phyloP scores from a whole-genome alignment of 371 early-diverging fungal species.

The Aphelidium insulamus region DNA sequence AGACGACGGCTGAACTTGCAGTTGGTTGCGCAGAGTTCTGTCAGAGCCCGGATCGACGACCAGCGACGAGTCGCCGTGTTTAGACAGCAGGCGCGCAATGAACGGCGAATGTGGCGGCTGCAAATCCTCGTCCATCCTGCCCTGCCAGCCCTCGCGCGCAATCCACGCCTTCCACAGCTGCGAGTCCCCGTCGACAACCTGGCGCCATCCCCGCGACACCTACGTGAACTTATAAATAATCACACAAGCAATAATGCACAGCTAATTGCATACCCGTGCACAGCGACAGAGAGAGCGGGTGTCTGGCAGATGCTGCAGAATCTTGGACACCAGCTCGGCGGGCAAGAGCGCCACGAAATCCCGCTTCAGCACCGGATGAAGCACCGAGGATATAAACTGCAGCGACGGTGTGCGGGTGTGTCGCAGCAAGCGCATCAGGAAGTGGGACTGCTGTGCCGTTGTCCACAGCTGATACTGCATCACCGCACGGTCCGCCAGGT shows the following conservation, averaged over 20 bases:
- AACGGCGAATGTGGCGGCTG: no score
- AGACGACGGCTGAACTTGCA: conserved; percentile 8
- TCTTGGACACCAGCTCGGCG: conserved; percentile 38
- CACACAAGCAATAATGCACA: no score
- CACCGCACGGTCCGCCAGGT: no score
- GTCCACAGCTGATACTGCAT: no score
- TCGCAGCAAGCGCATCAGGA: no score
- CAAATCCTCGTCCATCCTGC: no score
- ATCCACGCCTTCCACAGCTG: conserved; percentile 30
- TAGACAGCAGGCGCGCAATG: conserved; percentile 3
- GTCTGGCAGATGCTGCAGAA: conserved; percentile 59
- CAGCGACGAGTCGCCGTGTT: neutral
- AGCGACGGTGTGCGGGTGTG: conserved; percentile 39
- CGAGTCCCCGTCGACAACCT: conserved; percentile 44
- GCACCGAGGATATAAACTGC: conserved; percentile 48
- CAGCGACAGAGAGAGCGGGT: conserved; percentile 46
- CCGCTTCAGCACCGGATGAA: conserved; percentile 52
- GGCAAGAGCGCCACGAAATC: conserved; percentile 73
- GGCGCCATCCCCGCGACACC: conserved; percentile 25
- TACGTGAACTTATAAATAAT: no score
- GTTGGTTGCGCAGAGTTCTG: conserved; percentile 7
- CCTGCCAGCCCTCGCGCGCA: no score
- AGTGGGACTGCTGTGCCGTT: no score
- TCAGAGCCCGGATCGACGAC: conserved; percentile 8
- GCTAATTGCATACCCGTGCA: conserved; percentile 40